Conservation (phyloP, 306 rosid genomes). For the Vigna trinervia region DNA sequence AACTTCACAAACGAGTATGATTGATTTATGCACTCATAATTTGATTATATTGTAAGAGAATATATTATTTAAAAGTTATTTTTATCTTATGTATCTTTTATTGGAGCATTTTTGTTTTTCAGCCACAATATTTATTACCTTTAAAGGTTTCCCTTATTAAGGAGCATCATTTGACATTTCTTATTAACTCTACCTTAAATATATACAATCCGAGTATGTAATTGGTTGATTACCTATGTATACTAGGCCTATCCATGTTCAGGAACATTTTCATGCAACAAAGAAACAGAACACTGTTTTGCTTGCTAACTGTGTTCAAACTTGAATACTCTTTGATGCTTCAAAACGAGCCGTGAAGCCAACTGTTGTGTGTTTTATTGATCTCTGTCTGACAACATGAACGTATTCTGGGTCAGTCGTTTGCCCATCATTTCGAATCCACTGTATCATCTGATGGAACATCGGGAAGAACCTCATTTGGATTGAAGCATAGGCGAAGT, state of each 20-base stretch:
- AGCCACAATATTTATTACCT: no score
- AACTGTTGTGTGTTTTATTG: slow-evolving; percentile 65
- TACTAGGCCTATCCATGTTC: slow-evolving; percentile 25
- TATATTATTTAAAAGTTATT: no score
- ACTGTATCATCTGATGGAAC: slow-evolving; percentile 85
- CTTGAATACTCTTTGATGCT: slow-evolving; percentile 40
- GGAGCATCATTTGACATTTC: not conserved
- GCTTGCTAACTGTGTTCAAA: slow-evolving; percentile 28
- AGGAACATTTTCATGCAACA: slow-evolving; percentile 13
- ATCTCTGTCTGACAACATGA: slow-evolving; percentile 73
- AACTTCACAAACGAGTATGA: no score
- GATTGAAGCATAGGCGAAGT: slow-evolving; percentile 63
- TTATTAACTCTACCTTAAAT: slow-evolving; percentile 26
- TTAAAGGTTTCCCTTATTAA: not conserved
- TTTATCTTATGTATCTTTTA: no score
- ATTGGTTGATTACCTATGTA: not conserved
- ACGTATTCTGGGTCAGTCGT: slow-evolving; percentile 69
- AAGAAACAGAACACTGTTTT: not conserved
- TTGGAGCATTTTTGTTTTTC: no score
- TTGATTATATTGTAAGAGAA: no score
- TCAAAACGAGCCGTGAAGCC: slow-evolving; percentile 88
- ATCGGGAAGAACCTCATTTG: slow-evolving; percentile 85
- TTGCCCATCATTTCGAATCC: slow-evolving; percentile 74
- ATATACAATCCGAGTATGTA: slow-evolving; percentile 44
- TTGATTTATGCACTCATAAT: no score